Evolutionary conservation across 345 rosid genomes (phyloP).

Genomic region (Eucalyptus decipiens): DNA sequence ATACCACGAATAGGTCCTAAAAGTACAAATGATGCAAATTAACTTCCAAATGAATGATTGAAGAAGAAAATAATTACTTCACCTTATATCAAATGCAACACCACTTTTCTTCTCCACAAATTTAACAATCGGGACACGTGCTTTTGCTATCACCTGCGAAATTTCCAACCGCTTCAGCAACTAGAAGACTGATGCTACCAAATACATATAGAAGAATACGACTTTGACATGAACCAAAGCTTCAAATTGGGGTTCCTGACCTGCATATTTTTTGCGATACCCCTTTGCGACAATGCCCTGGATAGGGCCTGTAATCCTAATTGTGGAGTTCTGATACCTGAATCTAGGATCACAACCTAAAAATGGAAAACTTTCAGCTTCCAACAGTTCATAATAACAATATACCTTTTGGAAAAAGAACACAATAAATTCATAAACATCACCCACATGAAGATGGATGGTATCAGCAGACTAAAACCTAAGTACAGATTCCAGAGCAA

Average conservation of each 20-base stretch:
- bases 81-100: constrained; percentile 85
- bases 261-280: constrained; percentile 78
- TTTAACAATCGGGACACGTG: constrained; percentile 93
- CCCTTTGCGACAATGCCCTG: constrained; percentile 67
- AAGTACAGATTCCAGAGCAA: not conserved
- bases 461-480: not conserved
- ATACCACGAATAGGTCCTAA: not conserved
- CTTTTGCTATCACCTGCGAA: constrained; percentile 77
- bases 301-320: constrained; percentile 72
- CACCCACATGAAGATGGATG: not conserved
- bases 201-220: not conserved
- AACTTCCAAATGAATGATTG: not conserved
- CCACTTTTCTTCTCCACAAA: constrained; percentile 82
- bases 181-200: not conserved
- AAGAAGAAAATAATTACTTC: not conserved
- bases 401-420: not conserved
- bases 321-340: constrained; percentile 65
- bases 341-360: constrained; percentile 80
- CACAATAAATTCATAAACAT: not conserved
- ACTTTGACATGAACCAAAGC: not conserved
- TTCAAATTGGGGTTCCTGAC: constrained; percentile 7
- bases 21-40: not conserved
- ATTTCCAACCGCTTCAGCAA: not conserved
- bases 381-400: not conserved
- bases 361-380: not conserved